Base-by-base conservation (phyloP, 2,329 filamentous ascomycete genomes). In the Ophiocordyceps camponoti-rufipedis region DNA sequence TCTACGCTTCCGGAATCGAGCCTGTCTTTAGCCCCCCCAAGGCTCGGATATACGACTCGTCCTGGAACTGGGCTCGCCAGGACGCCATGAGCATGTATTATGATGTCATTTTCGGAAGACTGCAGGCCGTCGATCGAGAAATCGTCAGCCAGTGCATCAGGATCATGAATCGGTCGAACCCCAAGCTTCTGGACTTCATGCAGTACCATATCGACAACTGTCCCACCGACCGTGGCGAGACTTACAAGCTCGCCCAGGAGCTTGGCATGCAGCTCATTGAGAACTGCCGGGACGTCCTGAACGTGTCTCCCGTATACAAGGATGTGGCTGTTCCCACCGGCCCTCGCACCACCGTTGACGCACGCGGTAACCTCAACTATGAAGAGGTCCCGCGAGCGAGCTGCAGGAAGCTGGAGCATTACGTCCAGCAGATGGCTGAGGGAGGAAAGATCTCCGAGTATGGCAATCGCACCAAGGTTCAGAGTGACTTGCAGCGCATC, bases 151-250 rank as follows among this genome's bases (percentile, higher is more conserved):
- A 88, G 62, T 98, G 91, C 67, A 96, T 98, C 58, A 84, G 86
- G 53, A 91, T 98, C 66, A 98, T 98, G 91, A 98, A 95, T 70
- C 84, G 91, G 50, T 94, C 91, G 32, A 98, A 96, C 61, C 91
- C 91, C 2, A 82, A 85, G 33, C 78, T 98, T 1, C 75, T 98
- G 48, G 89, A 98, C 55, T 98, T 95, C 66, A 98, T 98, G 91
- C 91, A 98, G 62, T 96, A 98, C 57, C 91, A 98, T 68, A 98
- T 98, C 58, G 91, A 98, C 58, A 91, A 96, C 69, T 96, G 89
- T 68, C 91, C 91, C 1, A 88, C 88, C 0, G 88, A 98, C 59
- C 82, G 89, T 44, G 91, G 91, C 48, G 91, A 98, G 68, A 98
- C 91, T 1, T 98, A 98, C 66, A 77, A 91, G 66, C 79, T 98